phyloP scores from a whole-genome alignment of 129 eudicot species.

The Escallonia rubra region DNA sequence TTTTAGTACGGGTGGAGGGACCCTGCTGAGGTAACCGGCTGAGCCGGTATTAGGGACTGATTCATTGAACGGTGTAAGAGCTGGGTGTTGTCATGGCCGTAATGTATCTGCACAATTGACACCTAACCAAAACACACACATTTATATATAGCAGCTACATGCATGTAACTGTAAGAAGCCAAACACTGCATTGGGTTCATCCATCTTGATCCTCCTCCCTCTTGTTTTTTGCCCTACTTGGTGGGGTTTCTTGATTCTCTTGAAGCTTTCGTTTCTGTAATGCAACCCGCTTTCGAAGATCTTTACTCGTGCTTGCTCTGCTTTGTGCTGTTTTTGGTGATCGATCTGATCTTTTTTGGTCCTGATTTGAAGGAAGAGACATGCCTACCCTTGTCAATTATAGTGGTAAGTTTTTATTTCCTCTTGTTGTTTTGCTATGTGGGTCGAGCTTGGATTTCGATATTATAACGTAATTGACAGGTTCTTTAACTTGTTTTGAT shows the following conservation, averaged over 20 bases:
- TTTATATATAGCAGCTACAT: slow-evolving; percentile 2
- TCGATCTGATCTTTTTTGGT: slow-evolving; percentile 28
- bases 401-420: slow-evolving; percentile 57
- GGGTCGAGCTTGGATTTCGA: slow-evolving; percentile 13
- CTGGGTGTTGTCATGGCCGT: slow-evolving; percentile 17
- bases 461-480: background rate
- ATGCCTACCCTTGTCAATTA: slow-evolving; percentile 94
- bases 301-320: slow-evolving; percentile 14
- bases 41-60: slow-evolving; percentile 37
- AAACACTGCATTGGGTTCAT: background rate
- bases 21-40: slow-evolving; percentile 30
- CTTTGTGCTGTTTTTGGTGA: slow-evolving; percentile 38
- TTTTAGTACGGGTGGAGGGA: slow-evolving; percentile 30
- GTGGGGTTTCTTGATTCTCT: slow-evolving; percentile 29
- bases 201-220: slow-evolving; percentile 9
- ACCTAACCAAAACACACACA: slow-evolving; percentile 25
- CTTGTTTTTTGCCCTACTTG: slow-evolving; percentile 38
- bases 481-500: too few species aligned
- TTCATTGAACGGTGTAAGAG: slow-evolving; percentile 45
- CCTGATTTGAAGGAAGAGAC: slow-evolving; percentile 17
- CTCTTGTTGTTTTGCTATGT: slow-evolving; percentile 15
- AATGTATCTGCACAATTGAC: slow-evolving; percentile 40
- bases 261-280: slow-evolving; percentile 8
- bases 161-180: background rate
- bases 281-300: slow-evolving; percentile 39